A percentile compares a stretch with the other conserved stretches of the same genome.
Evolutionary conservation across 2,329 filamentous ascomycete genomes (phyloP).

Genomic region (Tolypocladium sp.): DNA sequence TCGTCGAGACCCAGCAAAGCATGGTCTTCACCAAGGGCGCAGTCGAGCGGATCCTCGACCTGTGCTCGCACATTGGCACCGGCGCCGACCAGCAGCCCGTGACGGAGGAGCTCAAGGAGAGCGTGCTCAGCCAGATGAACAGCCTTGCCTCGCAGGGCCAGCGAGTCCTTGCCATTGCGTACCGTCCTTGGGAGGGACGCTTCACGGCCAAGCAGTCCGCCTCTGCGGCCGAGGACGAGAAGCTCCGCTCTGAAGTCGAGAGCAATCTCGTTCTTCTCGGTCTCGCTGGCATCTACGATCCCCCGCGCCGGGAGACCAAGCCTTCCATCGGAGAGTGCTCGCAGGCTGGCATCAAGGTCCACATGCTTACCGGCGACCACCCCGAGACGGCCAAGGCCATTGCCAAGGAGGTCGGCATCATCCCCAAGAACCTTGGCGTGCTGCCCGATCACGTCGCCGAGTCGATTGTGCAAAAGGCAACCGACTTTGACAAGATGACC

Average conservation of each 20-base stretch:
- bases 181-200: conserved; percentile 47
- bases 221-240: conserved; percentile 29
- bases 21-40: conserved; percentile 54
- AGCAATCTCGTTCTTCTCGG: conserved; percentile 63
- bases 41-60: conserved; percentile 50
- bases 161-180: conserved; percentile 63
- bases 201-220: conserved; percentile 28
- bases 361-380: conserved; percentile 82
- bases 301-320: conserved; percentile 72
- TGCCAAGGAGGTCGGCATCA: conserved; percentile 69
- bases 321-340: conserved; percentile 62
- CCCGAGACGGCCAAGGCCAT: conserved; percentile 71
- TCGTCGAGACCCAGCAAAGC: conserved; percentile 33
- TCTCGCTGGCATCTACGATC: conserved; percentile 80
- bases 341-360: conserved; percentile 65
- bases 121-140: conserved; percentile 45
- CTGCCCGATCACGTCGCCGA: conserved; percentile 55
- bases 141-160: conserved; percentile 57
- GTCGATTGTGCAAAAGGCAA: conserved; percentile 64
- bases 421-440: conserved; percentile 52
- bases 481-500: conserved; percentile 68
- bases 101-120: conserved; percentile 40
- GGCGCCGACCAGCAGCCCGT: conserved; percentile 33
- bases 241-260: conserved; percentile 55
- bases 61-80: conserved; percentile 39